These are phyloP conservation scores for Globisporangium nodosum DNA, from an alignment of 352 stramenopile species.

Conservation along the genomic window DNA sequence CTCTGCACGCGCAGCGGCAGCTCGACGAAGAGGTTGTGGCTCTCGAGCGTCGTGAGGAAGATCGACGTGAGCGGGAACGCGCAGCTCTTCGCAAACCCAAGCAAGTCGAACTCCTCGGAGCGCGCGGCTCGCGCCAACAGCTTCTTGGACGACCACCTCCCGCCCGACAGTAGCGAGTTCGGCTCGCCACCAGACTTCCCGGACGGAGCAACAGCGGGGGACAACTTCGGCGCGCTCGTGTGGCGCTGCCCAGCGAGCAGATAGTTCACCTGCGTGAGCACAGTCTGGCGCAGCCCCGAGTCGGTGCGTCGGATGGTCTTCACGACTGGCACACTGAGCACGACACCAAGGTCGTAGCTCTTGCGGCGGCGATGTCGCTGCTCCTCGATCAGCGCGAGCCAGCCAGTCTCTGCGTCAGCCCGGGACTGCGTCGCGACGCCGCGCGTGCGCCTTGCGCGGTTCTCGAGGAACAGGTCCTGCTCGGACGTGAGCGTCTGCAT, in stretches of 20 bases:
- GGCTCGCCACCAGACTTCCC: not conserved
- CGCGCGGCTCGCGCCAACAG: conserved; percentile 26
- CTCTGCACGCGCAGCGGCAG: conserved; percentile 50
- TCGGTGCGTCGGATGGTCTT: conserved; percentile 39
- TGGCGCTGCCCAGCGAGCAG: conserved; percentile 15
- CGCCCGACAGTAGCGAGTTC: conserved; percentile 4
- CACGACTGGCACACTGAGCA: conserved; percentile 10
- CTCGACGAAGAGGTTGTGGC: conserved; percentile 50
- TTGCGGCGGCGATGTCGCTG: conserved; percentile 37
- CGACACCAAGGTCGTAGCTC: conserved; percentile 20
- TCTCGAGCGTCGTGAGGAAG: conserved; percentile 60
- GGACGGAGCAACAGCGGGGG: not conserved
- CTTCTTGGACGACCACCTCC: conserved; percentile 33
- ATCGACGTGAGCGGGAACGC: conserved; percentile 53
- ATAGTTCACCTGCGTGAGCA: conserved; percentile 47
- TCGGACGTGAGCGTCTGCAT: conserved; percentile 62
- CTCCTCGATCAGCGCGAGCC: conserved; percentile 51
- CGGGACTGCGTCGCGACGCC: conserved; percentile 13
- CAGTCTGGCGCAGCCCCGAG: conserved; percentile 44
- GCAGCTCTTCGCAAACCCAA: conserved; percentile 39
- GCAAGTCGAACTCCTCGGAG: conserved; percentile 45
- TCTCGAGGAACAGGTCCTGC: conserved; percentile 52
- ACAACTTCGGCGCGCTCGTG: not conserved
- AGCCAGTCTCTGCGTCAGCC: conserved; percentile 21
- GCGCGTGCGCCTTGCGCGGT: conserved; percentile 10